Conservation (phyloP, 2,329 filamentous ascomycete genomes). For the Trichoderma sp. region DNA sequence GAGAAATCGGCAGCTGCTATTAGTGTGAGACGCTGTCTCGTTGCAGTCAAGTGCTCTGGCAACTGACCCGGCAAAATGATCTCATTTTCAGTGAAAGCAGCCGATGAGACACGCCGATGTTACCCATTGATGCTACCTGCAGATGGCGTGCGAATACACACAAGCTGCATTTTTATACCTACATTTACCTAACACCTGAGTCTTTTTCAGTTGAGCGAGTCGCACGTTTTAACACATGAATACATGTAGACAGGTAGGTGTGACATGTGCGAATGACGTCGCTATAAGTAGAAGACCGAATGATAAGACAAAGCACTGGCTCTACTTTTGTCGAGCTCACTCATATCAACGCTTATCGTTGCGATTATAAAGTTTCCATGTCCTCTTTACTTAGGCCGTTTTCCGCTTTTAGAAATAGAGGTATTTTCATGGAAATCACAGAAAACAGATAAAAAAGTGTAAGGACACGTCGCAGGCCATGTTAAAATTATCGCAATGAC, state of each 20-base stretch:
- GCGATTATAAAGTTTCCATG: neutral
- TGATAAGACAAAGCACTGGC: neutral
- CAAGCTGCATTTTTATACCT: neutral
- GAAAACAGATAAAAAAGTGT: too few relatives aligned
- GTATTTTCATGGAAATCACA: neutral
- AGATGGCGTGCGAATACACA: neutral
- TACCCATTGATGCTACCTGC: neutral
- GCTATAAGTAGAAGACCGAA: neutral
- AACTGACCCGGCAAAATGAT: slow-evolving; percentile 4
- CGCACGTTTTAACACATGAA: neutral
- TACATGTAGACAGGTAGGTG: neutral
- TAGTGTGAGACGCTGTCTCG: neutral
- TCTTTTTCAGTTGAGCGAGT: neutral
- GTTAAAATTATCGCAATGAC: too few relatives aligned
- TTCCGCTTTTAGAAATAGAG: neutral
- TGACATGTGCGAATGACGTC: neutral
- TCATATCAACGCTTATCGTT: neutral
- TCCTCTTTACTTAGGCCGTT: neutral
- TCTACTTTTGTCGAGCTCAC: neutral
- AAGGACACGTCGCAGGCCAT: too few relatives aligned
- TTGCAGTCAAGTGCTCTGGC: neutral
- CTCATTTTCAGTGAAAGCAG: neutral
- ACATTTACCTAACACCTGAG: neutral
- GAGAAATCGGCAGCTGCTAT: neutral
- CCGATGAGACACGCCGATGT: neutral